phyloP scores from a whole-genome alignment of 306 rosid species.

The peach (Prunus persica) region DNA sequence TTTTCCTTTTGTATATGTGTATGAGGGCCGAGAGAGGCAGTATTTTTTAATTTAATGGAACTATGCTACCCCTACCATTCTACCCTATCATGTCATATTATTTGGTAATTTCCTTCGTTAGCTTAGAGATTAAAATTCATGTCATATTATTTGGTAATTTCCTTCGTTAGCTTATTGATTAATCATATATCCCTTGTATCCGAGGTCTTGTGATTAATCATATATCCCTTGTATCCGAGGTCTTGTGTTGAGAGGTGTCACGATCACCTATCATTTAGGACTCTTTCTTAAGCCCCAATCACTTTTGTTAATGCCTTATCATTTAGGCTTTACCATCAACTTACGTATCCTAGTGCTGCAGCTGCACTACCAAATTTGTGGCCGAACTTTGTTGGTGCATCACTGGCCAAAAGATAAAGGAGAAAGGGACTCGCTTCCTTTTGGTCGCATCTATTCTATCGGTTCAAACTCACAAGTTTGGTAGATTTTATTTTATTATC shows the following conservation, averaged over 20 bases:
- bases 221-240: no score
- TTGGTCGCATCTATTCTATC: background rate
- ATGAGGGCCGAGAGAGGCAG: conserved; percentile 50
- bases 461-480: no score
- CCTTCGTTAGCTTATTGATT: no score
- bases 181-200: no score
- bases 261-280: no score
- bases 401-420: background rate
- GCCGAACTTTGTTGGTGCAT: background rate
- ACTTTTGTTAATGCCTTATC: no score
- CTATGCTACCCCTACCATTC: conserved; percentile 9
- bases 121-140: no score
- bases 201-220: no score
- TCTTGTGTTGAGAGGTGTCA: no score
- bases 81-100: background rate
- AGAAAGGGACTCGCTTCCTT: background rate
- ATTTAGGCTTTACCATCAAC: background rate
- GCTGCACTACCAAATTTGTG: background rate
- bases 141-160: no score
- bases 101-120: no score
- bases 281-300: no score
- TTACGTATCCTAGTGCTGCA: background rate
- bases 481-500: background rate
- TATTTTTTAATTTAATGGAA: conserved; percentile 38
- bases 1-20: conserved; percentile 47